These are phyloP conservation scores for Nicotiana otophora DNA, from an alignment of 257 asterid genomes.

Conservation along the genomic window DNA sequence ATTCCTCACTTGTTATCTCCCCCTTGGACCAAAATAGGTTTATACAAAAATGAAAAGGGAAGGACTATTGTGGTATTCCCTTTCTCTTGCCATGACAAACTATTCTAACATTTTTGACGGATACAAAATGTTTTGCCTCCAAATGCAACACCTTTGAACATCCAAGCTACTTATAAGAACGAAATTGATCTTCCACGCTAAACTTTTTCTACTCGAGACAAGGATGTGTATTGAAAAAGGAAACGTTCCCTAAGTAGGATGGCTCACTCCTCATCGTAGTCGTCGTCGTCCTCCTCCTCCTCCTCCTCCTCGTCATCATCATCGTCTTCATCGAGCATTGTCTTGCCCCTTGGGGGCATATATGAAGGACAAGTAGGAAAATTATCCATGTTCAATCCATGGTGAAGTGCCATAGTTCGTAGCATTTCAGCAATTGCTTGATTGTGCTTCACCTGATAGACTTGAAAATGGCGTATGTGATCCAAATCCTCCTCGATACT, in stretches of 20 bases:
- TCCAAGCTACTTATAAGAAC: background rate
- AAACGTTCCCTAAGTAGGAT: background rate
- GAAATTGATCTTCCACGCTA: background rate
- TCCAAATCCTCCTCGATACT: background rate
- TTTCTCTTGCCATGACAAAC: background rate
- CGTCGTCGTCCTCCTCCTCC: background rate
- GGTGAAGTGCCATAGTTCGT: background rate
- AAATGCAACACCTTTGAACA: background rate
- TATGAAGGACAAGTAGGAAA: slow-evolving; percentile 1
- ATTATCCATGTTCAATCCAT: background rate
- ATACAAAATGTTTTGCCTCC: background rate
- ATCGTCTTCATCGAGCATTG: background rate
- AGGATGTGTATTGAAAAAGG: background rate
- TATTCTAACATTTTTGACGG: background rate
- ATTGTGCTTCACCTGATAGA: slow-evolving; percentile 8
- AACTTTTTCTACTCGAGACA: background rate
- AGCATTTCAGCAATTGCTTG: background rate
- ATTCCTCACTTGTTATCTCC: background rate
- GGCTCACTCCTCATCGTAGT: background rate
- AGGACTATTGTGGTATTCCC: background rate
- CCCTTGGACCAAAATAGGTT: background rate
- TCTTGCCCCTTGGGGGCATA: background rate
- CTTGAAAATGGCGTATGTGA: slow-evolving; percentile 1
- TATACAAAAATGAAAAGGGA: background rate
- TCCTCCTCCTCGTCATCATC: background rate